These are phyloP conservation scores for Voacanga thouarsii DNA, from an alignment of 257 asterid species.

Conservation along the genomic window DNA sequence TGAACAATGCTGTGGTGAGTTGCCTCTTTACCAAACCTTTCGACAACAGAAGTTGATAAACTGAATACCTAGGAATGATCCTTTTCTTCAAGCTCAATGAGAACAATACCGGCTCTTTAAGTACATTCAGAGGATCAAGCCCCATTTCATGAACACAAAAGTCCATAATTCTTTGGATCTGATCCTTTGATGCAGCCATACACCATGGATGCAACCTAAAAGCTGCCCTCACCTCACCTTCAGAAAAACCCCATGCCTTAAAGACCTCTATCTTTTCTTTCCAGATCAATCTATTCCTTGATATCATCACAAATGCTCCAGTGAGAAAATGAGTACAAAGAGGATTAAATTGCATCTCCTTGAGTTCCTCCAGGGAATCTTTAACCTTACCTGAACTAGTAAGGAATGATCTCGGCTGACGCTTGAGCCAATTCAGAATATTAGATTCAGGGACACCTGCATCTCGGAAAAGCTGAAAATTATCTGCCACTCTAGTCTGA, in stretches of 20 bases:
- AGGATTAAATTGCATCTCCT: conserved; percentile 22
- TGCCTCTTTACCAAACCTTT: conserved; percentile 15
- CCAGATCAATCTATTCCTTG: conserved; percentile 18
- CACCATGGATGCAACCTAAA: conserved; percentile 26
- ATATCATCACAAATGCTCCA: conserved; percentile 6
- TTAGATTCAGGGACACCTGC: conserved; percentile 13
- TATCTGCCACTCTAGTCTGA: neutral
- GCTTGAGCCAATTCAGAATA: conserved; percentile 6
- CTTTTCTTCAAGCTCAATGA: conserved; percentile 13
- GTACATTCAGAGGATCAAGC: conserved; percentile 1
- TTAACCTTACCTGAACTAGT: conserved; percentile 10
- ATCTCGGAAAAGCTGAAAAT: conserved; percentile 8
- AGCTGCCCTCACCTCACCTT: conserved; percentile 15
- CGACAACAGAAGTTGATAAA: conserved; percentile 21
- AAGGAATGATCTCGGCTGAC: neutral
- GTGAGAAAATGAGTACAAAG: neutral
- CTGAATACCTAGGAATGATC: conserved; percentile 21
- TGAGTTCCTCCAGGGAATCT: conserved; percentile 9
- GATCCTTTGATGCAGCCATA: conserved; percentile 18
- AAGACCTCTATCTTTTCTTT: conserved; percentile 26
- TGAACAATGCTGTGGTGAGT: neutral
- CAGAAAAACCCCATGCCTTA: conserved; percentile 35
- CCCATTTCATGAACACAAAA: conserved; percentile 20
- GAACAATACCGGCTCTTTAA: neutral
- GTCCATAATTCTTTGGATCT: conserved; percentile 12